These are phyloP conservation scores for Yamadazyma pseudoaaseri DNA, from an alignment of 1,139 yeast genomes.

Conservation along the genomic window DNA sequence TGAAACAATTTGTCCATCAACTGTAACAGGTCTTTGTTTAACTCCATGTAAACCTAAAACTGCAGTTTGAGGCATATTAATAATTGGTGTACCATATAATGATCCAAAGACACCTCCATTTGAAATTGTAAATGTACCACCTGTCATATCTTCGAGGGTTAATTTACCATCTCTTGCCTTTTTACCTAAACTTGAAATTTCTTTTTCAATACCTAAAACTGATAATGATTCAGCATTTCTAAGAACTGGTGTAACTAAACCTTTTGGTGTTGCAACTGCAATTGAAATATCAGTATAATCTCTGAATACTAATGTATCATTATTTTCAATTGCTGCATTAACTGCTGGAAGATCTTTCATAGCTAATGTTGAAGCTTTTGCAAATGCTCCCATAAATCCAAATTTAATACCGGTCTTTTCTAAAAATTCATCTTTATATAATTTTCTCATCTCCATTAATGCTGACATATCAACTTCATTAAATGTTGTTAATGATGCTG, in stretches of 20 bases:
- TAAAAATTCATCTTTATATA: constrained; percentile 93
- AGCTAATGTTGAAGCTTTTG: constrained; percentile 91
- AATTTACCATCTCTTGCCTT: constrained; percentile 98
- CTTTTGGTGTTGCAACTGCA: constrained; percentile 99
- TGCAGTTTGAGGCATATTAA: constrained; percentile 97
- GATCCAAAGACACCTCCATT: constrained; percentile 99
- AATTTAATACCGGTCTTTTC: constrained; percentile 93
- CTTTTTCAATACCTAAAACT: constrained; percentile 86
- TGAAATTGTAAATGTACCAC: constrained; percentile 98
- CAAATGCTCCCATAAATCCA: constrained; percentile 99
- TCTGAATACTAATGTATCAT: constrained; percentile 91
- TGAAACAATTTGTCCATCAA: constrained; percentile 91
- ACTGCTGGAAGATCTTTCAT: constrained; percentile 95
- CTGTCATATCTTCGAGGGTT: constrained; percentile 97
- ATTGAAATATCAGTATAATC: constrained; percentile 94
- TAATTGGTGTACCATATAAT: constrained; percentile 96
- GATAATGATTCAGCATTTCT: constrained; percentile 95
- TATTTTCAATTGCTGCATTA: constrained; percentile 91
- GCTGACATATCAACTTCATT: constrained; percentile 97
- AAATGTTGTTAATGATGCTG: constrained; percentile 97
- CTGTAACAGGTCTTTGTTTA: constrained; percentile 96
- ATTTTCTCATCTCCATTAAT: constrained; percentile 90
- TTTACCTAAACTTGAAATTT: constrained; percentile 75
- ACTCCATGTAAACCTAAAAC: constrained; percentile 97
- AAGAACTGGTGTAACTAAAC: constrained; percentile 96